phyloP scores from a whole-genome alignment of 176 grass and related monocot genomes.

The Thinopyrum elongatum region DNA sequence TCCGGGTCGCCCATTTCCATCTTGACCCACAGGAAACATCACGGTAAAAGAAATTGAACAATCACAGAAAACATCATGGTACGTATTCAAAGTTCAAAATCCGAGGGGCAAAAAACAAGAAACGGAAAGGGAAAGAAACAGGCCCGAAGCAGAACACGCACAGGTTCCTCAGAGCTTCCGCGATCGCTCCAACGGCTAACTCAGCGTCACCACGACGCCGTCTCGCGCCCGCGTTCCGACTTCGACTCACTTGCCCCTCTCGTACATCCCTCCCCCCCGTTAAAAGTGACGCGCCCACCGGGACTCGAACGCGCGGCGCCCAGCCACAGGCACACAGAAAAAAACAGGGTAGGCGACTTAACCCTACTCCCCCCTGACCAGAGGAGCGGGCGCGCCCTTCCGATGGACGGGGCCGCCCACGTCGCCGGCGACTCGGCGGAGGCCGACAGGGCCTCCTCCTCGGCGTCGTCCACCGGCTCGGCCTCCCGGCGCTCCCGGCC shows the following conservation, averaged over 20 bases:
- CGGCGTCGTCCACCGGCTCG: slow-evolving; percentile 21
- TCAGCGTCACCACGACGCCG: background rate
- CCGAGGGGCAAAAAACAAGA: too few species aligned
- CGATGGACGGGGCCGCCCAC: slow-evolving; percentile 32
- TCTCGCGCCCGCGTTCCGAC: slow-evolving; percentile 7
- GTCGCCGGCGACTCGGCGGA: slow-evolving; percentile 18
- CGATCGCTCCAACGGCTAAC: slow-evolving; percentile 27
- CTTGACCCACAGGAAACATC: too few species aligned
- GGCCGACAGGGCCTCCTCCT: slow-evolving; percentile 21
- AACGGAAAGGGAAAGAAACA: background rate
- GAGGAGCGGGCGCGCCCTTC: background rate
- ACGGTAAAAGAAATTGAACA: too few species aligned
- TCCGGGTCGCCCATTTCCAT: too few species aligned
- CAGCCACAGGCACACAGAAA: background rate
- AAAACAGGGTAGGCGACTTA: background rate
- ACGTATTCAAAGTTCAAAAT: too few species aligned
- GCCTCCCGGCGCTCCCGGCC: slow-evolving; percentile 7
- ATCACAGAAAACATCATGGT: too few species aligned
- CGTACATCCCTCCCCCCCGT: background rate
- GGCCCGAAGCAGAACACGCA: background rate
- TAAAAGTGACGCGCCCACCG: background rate
- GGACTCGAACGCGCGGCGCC: background rate
- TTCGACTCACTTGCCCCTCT: background rate
- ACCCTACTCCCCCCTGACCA: slow-evolving; percentile 15
- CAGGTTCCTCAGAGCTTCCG: background rate